These are phyloP conservation scores for Anethum foeniculum DNA, from an alignment of 140 eudicot species.

Conservation along the genomic window DNA sequence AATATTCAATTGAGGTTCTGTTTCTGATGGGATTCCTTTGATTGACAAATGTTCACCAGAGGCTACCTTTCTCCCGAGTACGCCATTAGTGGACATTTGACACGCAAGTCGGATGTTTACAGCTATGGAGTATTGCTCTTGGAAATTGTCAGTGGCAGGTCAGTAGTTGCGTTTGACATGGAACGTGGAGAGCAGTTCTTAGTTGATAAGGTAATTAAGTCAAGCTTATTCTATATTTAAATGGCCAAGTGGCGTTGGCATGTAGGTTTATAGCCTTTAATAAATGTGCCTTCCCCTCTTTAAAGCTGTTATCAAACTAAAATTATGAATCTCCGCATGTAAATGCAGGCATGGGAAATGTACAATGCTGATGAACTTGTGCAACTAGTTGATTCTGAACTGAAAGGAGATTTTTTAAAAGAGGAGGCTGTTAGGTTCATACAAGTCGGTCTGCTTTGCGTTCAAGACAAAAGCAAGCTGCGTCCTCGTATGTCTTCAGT, in stretches of 20 bases:
- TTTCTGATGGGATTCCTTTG: conserved; percentile 6
- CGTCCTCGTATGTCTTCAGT: conserved; percentile 59
- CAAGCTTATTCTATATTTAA: neutral
- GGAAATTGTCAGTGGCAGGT: conserved; percentile 53
- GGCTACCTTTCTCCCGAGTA: conserved; percentile 89
- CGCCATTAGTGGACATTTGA: conserved; percentile 68
- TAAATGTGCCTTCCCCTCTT: neutral
- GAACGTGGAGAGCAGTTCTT: conserved; percentile 63
- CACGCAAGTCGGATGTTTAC: conserved; percentile 76
- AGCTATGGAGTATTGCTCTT: conserved; percentile 72
- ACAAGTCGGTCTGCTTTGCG: conserved; percentile 75
- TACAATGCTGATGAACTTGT: conserved; percentile 36
- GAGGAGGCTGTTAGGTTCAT: conserved; percentile 45
- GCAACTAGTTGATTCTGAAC: conserved; percentile 44
- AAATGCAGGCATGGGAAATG: conserved; percentile 62
- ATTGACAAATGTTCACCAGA: conserved; percentile 20
- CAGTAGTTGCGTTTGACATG: conserved; percentile 53
- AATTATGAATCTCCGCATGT: neutral
- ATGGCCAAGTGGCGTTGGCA: neutral
- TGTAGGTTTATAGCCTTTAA: neutral
- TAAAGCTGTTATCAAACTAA: neutral
- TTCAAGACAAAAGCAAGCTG: conserved; percentile 56
- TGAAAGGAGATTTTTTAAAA: conserved; percentile 36
- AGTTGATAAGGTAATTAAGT: conserved; percentile 56
- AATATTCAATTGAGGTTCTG: neutral